These are phyloP conservation scores for Rosa multiflora DNA, from an alignment of 306 rosid species.

Conservation along the genomic window DNA sequence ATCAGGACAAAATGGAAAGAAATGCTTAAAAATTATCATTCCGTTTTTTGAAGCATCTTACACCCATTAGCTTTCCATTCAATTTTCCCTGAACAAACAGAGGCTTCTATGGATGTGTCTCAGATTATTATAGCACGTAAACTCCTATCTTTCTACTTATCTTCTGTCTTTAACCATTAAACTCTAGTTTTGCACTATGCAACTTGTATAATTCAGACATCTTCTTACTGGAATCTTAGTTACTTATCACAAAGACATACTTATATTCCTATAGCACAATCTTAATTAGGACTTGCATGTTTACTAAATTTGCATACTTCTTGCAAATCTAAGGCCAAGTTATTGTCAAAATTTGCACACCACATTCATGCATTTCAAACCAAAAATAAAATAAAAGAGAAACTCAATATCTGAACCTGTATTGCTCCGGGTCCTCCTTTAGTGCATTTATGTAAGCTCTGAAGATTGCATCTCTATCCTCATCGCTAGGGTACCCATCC, in stretches of 20 bases:
- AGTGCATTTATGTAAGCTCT: conserved; percentile 75
- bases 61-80: neutral
- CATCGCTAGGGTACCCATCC: conserved; percentile 97
- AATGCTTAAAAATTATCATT: neutral
- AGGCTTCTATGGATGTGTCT: neutral
- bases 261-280: neutral
- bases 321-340: neutral
- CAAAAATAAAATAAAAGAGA: neutral
- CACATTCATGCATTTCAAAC: neutral
- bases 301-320: neutral
- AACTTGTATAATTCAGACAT: neutral
- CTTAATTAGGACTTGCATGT: conserved; percentile 9
- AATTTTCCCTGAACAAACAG: neutral
- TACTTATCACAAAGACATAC: neutral
- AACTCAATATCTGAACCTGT: conserved; percentile 53
- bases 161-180: neutral
- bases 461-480: conserved; percentile 86
- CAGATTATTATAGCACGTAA: conserved; percentile 9
- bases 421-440: conserved; percentile 82
- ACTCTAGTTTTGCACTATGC: neutral
- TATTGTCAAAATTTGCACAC: neutral
- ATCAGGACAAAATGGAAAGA: neutral
- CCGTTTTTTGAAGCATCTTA: neutral
- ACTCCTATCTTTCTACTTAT: neutral
- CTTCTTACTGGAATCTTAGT: neutral